Evolutionary conservation across 2,329 filamentous ascomycete genomes (phyloP), one percentile per base, ranked within the genome.

Genomic region (Pseudohalonectria lignicola): DNA sequence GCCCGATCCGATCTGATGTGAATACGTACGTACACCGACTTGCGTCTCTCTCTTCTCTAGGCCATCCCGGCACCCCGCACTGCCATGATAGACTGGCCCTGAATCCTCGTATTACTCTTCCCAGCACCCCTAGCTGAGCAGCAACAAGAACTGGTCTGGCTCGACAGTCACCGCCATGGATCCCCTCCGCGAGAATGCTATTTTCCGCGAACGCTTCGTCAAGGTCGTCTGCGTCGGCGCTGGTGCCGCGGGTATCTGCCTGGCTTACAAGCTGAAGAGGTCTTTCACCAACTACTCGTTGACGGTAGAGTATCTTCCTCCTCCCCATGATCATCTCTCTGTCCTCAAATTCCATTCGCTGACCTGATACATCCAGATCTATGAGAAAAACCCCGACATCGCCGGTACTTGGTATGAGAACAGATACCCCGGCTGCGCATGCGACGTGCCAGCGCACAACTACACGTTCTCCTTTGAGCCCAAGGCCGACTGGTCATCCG

Each of bases 351-450:
- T n/a, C n/a, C n/a, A n/a, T 63, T 60, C 49, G 52, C 34, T 30
- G 34, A 31, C 34, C 41, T 44, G 11, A 34, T 35, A n/a, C n/a
- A n/a, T n/a, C n/a, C n/a, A n/a, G 4, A 35, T 69, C 4, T 71
- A 65, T 41, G 67, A 72, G 45, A 69, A 69, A 49, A 69, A 70
- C 42, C 38, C 52, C 2, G 60, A 62, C 31, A 51, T 70, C 1
- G 55, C 57, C 2, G 69, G 69, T 5, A 71, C 69, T 3, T 73
- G 68, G 69, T 67, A 52, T 31, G 68, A 71, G 48, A 73, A 73
- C 49, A 53, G 55, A 39, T 64, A 64, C 40, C 60, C 60, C 5
- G 61, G 60, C 47, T 62, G 47, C 11, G 49, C 66, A 64, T 69
- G 64, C 44, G 67, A 45, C 21, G 38, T 46, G 16, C 44, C 44